These are phyloP conservation scores for Austroboletus festivus DNA, from an alignment of 768 basidiomycete genomes.

Conservation along the genomic window DNA sequence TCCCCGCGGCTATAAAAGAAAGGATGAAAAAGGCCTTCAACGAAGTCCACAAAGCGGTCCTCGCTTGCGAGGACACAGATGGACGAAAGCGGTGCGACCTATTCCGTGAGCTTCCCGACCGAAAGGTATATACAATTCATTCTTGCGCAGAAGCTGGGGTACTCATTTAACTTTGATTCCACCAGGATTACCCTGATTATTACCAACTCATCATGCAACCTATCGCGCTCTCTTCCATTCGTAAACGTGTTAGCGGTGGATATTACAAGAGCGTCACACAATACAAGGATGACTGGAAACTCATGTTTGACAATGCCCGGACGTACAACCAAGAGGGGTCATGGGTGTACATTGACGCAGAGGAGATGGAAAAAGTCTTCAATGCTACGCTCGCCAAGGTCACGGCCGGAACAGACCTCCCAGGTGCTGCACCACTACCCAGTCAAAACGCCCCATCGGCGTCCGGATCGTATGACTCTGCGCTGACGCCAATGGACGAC, in stretches of 20 bases:
- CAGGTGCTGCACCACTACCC: conserved; percentile 56
- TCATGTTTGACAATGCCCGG: conserved; percentile 93
- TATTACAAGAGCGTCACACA: conserved; percentile 72
- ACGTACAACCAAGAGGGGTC: conserved; percentile 94
- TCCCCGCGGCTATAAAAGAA: conserved; percentile 58
- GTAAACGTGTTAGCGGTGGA: conserved; percentile 64
- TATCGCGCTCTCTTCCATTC: conserved; percentile 84
- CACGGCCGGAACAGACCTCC: conserved; percentile 67
- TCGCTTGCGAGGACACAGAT: conserved; percentile 64
- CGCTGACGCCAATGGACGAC: conserved; percentile 79
- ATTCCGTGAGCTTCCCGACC: conserved; percentile 84
- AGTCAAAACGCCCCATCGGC: conserved; percentile 31
- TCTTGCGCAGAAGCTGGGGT: not conserved
- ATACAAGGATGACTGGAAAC: conserved; percentile 76
- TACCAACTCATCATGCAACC: conserved; percentile 85
- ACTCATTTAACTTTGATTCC: conserved; percentile 12
- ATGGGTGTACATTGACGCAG: conserved; percentile 92
- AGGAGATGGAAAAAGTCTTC: conserved; percentile 91
- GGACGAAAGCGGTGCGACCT: conserved; percentile 83
- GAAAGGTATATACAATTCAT: conserved; percentile 45
- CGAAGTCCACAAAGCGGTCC: conserved; percentile 72
- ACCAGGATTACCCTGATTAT: conserved; percentile 89
- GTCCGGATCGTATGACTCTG: conserved; percentile 56
- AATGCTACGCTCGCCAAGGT: conserved; percentile 63
- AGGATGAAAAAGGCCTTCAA: conserved; percentile 82